phyloP scores from a whole-genome alignment of 192 early-diverging fungal genomes.

The Gamsiella multidivaricata region DNA sequence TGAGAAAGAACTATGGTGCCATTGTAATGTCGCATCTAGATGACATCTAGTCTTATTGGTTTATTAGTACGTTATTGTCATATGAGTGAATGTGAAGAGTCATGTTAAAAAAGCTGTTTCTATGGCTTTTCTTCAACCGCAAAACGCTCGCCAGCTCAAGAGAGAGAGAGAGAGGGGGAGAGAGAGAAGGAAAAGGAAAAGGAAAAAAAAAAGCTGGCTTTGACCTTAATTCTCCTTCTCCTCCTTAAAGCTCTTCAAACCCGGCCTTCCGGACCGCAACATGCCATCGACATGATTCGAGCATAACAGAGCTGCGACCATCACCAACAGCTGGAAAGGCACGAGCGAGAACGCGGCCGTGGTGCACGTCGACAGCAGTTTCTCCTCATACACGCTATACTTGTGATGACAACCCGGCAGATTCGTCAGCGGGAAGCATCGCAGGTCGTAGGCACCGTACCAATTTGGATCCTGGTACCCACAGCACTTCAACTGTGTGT shows the following conservation, averaged over 20 bases:
- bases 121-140: no score
- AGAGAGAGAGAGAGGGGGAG: background rate
- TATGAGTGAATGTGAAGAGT: no score
- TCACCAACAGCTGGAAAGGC: constrained; percentile 50
- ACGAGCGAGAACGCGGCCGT: constrained; percentile 39
- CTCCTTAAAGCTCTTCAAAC: constrained; percentile 49
- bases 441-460: constrained; percentile 47
- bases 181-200: background rate
- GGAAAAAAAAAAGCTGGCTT: background rate
- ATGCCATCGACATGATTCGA: constrained; percentile 54
- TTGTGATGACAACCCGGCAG: constrained; percentile 56
- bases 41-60: no score
- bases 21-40: no score
- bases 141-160: no score
- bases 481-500: constrained; percentile 60
- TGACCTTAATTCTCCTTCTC: constrained; percentile 19
- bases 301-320: constrained; percentile 45
- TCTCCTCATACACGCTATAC: constrained; percentile 32
- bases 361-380: constrained; percentile 28
- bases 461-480: constrained; percentile 42
- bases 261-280: constrained; percentile 35
- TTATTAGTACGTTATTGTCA: no score
- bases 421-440: constrained; percentile 51
- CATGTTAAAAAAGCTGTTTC: no score
- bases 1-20: no score